Base-by-base conservation (phyloP, 2,329 filamentous ascomycete genomes). In the Dactylellina leptospora region DNA sequence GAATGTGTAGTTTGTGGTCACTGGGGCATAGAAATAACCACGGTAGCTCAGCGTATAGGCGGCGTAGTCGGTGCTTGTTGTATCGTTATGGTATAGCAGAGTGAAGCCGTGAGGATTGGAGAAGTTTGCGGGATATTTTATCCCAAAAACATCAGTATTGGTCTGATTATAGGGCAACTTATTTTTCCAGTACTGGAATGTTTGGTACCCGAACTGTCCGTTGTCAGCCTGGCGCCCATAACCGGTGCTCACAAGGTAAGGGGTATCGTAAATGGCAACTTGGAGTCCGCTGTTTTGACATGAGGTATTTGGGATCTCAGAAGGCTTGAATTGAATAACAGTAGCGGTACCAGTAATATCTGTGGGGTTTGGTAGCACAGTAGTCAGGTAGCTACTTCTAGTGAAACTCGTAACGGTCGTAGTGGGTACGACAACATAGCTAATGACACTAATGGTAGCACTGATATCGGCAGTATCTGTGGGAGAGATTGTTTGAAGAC, bases 11-110 rank as follows among this genome's bases (percentile, higher is more conserved):
- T 36, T 64, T 16, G 8, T 38, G 13, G 8, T 20, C 2, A 25
- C 27, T 0, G 60, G 60, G 4, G 60, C 48, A 16, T 55, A 64
- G 33, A 64, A 64, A 13, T 33, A 33, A 13, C 30, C 30, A 13
- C 30, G 30, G 30, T 33, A 33, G 6, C 13, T 6, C 13, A 33
- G 30, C 6, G 13, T 13, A 13, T 33, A 33, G 30, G 30, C 13
- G 30, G 6, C 6, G 13, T 13, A 6, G 13, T 33, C 6, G 6
- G 30, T 6, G 13, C 13, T 13, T 6, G 6, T 33, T 13, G 30
- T 6, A 28, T 64, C 53, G 9, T 40, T 47, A 20, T 48, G 48
- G 22, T 55, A 40, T 25, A 22, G 16, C 5, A 48, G 18, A 8
- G 8, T 22, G 44, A 48, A 48, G 44, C 44, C 44, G 22, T 48